phyloP scores from a whole-genome alignment of 1,284 basidiomycete genomes.

The Bondarzewia mesenterica region DNA sequence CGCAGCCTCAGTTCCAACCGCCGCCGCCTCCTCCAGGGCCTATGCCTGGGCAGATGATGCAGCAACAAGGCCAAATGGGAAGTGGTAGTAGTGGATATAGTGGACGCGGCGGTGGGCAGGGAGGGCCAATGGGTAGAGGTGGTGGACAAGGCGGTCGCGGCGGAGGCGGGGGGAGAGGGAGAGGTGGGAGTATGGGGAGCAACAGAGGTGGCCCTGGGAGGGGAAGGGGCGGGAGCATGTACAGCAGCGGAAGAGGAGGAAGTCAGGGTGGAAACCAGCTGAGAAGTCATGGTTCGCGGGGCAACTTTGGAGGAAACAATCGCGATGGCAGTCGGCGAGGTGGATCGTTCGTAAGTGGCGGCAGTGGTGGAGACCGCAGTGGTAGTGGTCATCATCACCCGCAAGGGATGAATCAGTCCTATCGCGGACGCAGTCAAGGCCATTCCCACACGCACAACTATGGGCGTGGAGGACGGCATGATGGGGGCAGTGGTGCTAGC shows the following conservation, averaged over 20 bases:
- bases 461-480: constrained; percentile 42
- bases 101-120: constrained; percentile 20
- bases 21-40: constrained; percentile 31
- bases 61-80: constrained; percentile 31
- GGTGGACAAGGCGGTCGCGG: constrained; percentile 41
- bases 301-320: constrained; percentile 47
- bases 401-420: constrained; percentile 22
- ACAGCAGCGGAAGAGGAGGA: constrained; percentile 18
- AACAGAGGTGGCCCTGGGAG: constrained; percentile 27
- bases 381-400: constrained; percentile 22
- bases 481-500: constrained; percentile 34
- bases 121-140: constrained; percentile 17
- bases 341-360: constrained; percentile 45
- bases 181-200: constrained; percentile 35
- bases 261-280: constrained; percentile 28
- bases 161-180: constrained; percentile 20
- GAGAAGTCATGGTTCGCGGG: constrained; percentile 54
- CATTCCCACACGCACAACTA: constrained; percentile 27
- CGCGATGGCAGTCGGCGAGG: constrained; percentile 55
- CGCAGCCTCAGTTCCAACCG: constrained; percentile 40
- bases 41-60: constrained; percentile 28
- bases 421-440: constrained; percentile 34
- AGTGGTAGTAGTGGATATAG: constrained; percentile 31
- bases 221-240: constrained; percentile 12
- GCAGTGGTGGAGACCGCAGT: constrained; percentile 29